Base-by-base conservation (phyloP, 495 filamentous ascomycete species). In the Podospora fimiseda region DNA sequence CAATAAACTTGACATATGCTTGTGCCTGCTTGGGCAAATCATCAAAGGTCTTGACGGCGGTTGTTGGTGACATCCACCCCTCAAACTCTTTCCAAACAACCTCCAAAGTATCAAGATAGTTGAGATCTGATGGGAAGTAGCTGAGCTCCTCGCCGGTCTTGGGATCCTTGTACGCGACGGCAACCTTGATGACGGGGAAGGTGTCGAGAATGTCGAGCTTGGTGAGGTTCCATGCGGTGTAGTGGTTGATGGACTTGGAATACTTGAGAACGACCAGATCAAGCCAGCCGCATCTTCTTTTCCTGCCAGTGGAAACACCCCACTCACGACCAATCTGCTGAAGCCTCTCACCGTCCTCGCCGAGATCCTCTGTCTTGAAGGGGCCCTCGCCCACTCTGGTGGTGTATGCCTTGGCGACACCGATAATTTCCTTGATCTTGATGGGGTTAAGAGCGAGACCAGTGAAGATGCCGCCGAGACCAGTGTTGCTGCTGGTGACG, bases 241-340 rank as follows among this genome's bases (percentile, higher is more conserved):
- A 88, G 72, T 88, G 78, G 74, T 88, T 88, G 57, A 90, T 74
- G 1, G 74, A 69, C 27, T 77, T 71, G 38, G 80, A 88, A 75
- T 90, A 89, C 59, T 88, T 85, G 51, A 88, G 67, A n/a, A 93
- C 74, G n/a, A 91, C 85, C 6, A 96, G 78, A 63, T 96, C 90
- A 37, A 95, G 78, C 89, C 88, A 95, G 22, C 90, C 91, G 64
- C 90, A 95, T 42, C 90, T 81, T 18, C 91, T 84, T 58, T 73
- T 81, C 48, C 91, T 81, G 52, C 91, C 90, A 19, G 90, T 95
- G 33, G 60, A 40, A 85, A 95, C 30, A 87, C 87, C 53, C 89
- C 90, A 65, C 83, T 84, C 70, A 53, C 68, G 56, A 24, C 56
- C 75, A 59, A 77, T 69, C 20, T 73, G 55, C 54, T 79, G 74